These are phyloP conservation scores for Yarrowia galli DNA, from an alignment of 1,139 yeast species.

Conservation along the genomic window DNA sequence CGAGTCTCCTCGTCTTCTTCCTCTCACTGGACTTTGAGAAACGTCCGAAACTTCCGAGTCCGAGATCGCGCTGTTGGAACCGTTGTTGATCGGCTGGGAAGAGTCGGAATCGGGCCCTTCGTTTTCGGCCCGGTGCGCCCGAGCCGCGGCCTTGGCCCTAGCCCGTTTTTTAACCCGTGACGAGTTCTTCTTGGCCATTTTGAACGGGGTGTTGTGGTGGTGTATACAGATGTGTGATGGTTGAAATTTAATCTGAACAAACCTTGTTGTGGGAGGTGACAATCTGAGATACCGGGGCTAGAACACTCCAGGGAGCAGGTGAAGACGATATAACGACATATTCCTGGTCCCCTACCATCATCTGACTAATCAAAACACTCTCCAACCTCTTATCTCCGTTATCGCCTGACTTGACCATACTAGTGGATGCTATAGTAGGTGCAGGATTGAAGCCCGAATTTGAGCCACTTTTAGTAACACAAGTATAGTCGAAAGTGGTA, in stretches of 20 bases:
- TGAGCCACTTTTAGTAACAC: not conserved
- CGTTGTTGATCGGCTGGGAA: not conserved
- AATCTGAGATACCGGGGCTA: no score
- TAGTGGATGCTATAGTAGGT: no score
- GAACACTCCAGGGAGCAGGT: no score
- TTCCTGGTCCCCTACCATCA: no score
- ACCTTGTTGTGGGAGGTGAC: no score
- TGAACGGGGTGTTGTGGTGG: not conserved
- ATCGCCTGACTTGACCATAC: no score
- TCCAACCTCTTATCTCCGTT: no score
- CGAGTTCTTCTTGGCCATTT: conserved; percentile 26
- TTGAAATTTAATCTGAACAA: conserved; percentile 4
- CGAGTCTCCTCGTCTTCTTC: conserved; percentile 21
- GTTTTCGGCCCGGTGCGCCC: conserved; percentile 3
- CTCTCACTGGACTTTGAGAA: conserved; percentile 11
- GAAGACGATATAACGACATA: no score
- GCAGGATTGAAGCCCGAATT: not conserved
- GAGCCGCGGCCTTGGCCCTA: conserved; percentile 30
- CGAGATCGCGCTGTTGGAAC: not conserved
- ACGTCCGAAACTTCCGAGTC: conserved; percentile 5
- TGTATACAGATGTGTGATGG: not conserved
- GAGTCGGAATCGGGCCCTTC: not conserved
- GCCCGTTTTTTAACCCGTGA: conserved; percentile 32
- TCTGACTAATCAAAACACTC: no score
- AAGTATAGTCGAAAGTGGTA: not conserved